phyloP scores from a whole-genome alignment of 2,329 filamentous ascomycete genomes.

The Didymella pinodella region DNA sequence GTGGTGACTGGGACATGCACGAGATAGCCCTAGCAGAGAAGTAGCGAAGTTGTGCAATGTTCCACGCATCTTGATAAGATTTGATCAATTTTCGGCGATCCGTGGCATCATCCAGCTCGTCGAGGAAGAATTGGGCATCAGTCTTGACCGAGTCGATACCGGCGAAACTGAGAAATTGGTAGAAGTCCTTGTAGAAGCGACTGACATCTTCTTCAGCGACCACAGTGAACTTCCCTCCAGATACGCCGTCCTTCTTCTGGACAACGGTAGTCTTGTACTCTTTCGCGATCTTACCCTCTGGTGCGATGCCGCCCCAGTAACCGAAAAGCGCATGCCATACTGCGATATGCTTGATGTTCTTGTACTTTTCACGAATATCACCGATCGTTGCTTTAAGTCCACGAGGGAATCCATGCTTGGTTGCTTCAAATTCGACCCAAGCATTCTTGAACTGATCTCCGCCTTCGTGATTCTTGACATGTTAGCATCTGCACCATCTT shows the following conservation, averaged over 20 bases:
- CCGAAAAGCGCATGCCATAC: conserved; percentile 86
- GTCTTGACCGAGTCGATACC: conserved; percentile 92
- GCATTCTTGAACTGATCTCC: conserved; percentile 51
- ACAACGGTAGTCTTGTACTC: conserved; percentile 77
- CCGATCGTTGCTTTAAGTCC: conserved; percentile 77
- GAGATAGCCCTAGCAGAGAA: conserved; percentile 82
- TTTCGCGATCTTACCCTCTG: conserved; percentile 74
- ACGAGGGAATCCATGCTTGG: conserved; percentile 76
- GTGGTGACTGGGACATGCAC: conserved; percentile 93
- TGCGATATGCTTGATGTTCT: conserved; percentile 80
- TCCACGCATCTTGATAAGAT: conserved; percentile 87
- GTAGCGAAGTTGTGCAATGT: conserved; percentile 75
- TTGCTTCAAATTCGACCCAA: conserved; percentile 88
- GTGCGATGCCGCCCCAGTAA: conserved; percentile 80
- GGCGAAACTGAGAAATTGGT: conserved; percentile 74
- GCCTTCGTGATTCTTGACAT: conserved; percentile 53
- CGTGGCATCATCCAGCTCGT: conserved; percentile 73
- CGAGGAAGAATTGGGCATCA: conserved; percentile 89
- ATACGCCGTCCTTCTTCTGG: conserved; percentile 62
- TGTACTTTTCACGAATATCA: conserved; percentile 73
- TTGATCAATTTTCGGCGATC: conserved; percentile 75
- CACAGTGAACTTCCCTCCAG: conserved; percentile 73
- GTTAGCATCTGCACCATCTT: background rate
- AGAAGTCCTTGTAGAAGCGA: conserved; percentile 90
- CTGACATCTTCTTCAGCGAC: conserved; percentile 77